Conservation (phyloP, 257 asterid genomes). For the Solanum bukasovii region DNA sequence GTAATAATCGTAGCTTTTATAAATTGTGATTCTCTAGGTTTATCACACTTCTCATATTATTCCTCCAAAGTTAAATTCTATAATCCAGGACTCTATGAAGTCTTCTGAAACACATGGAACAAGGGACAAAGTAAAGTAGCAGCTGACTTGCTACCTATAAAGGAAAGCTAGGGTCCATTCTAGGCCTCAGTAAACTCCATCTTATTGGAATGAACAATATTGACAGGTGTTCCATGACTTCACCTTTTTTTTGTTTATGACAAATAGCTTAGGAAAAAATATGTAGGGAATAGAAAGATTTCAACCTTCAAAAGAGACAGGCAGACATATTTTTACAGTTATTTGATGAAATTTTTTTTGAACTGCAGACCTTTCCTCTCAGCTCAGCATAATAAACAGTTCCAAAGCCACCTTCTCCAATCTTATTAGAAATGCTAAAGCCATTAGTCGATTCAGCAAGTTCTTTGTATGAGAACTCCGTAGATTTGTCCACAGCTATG, state of each 20-base stretch:
- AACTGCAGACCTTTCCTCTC: slow-evolving; percentile 76
- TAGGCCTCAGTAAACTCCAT: not conserved
- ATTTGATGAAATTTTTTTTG: not conserved
- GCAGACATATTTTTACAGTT: not conserved
- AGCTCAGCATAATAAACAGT: slow-evolving; percentile 91
- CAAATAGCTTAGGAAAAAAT: not conserved
- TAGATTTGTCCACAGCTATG: slow-evolving; percentile 73
- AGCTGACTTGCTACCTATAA: not conserved
- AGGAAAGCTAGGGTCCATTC: not conserved
- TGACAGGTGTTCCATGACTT: not conserved
- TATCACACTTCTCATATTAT: not conserved
- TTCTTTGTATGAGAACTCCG: slow-evolving; percentile 81
- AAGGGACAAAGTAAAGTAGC: not conserved
- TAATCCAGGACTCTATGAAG: not conserved
- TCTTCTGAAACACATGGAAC: not conserved
- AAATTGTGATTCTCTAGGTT: not conserved
- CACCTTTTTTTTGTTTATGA: not conserved
- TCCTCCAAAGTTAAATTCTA: not conserved
- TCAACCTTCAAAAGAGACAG: not conserved
- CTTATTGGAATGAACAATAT: not conserved
- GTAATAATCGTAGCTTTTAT: not conserved
- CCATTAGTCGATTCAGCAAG: slow-evolving; percentile 65
- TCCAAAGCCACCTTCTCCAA: slow-evolving; percentile 93
- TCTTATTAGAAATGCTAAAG: slow-evolving; percentile 79
- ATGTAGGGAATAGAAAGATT: not conserved